Percentiles rank a stretch among this genome's conserved stretches.
These are phyloP conservation scores for Aureobasidium leucospermi DNA, from an alignment of 2,329 filamentous ascomycete species.

Conservation along the genomic window DNA sequence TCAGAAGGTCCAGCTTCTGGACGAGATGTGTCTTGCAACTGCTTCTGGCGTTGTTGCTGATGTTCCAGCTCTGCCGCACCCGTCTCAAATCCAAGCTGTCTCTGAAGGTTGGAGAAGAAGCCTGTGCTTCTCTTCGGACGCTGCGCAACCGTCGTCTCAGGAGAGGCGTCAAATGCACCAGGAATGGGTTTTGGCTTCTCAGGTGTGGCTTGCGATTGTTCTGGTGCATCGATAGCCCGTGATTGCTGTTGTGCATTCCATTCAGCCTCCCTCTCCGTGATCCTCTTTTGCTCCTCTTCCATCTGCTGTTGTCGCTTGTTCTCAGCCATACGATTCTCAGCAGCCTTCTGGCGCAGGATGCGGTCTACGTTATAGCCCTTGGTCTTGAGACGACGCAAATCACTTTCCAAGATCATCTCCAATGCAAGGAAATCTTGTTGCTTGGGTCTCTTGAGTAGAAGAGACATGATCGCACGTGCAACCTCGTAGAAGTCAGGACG, in stretches of 20 bases:
- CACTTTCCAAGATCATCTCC: conserved; percentile 81
- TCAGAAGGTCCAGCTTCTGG: conserved; percentile 14
- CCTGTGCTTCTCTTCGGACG: conserved; percentile 38
- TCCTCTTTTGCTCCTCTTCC: conserved; percentile 50
- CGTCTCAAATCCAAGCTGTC: conserved; percentile 59
- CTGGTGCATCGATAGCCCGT: not conserved
- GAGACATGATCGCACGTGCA: conserved; percentile 73
- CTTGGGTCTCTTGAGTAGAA: conserved; percentile 74
- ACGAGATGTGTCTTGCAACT: conserved; percentile 9
- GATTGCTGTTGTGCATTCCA: conserved; percentile 12
- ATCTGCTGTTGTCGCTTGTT: conserved; percentile 66
- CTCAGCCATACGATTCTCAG: conserved; percentile 80
- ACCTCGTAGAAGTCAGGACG: conserved; percentile 85
- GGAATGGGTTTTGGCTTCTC: conserved; percentile 52
- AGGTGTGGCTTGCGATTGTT: conserved; percentile 16
- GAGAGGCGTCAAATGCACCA: conserved; percentile 62
- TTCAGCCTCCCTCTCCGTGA: conserved; percentile 27
- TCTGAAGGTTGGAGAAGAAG: conserved; percentile 62
- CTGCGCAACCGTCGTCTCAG: conserved; percentile 35
- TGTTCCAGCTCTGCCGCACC: conserved; percentile 34
- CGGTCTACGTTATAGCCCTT: conserved; percentile 96
- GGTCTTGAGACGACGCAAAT: conserved; percentile 70
- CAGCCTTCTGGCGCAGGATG: conserved; percentile 79
- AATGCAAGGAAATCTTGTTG: conserved; percentile 86
- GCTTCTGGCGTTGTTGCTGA: conserved; percentile 24